Evolutionary conservation across 2,329 filamentous ascomycete genomes (phyloP), one percentile per base, ranked within the genome.

Genomic region (Phoma sp.): DNA sequence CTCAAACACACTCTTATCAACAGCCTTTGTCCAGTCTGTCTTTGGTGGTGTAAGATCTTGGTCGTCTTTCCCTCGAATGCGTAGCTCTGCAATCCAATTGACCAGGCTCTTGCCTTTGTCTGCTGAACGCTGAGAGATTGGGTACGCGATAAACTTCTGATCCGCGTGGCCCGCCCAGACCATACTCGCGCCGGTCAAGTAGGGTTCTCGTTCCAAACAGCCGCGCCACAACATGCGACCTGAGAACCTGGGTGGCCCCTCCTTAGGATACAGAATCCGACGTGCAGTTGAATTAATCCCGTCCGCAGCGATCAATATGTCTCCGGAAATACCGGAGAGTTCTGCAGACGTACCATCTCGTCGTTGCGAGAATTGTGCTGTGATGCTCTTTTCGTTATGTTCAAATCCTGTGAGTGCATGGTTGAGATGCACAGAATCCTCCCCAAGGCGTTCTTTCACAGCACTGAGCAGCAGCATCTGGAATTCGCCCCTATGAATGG

Each of bases 141-240:
- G 78, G 50, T 80, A 80, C 4, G 77, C 77, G 57, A 80, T 79
- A 66, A 79, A 79, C 39, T 79, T 79, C 51, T 79, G 77, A 52
- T 80, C 75, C 1, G 77, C 78, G 49, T 79, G 77, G 4, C 78
- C 78, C 9, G 76, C 75, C 78, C 77, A 79, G 3, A 79, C 72
- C 77, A 79, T 79, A 8, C 68, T 72, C 7, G 74, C 75, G 18
- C 75, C 75, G 0, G 77, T 79, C 9, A 80, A 64, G 54, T 78
- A 79, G 1, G 74, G 73, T 7, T 63, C 55, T 8, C 73, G 71
- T 56, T 78, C 74, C 5, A 76, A 63, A 58, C 77, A 79, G 1
- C 78, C 78, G 14, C 77, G 74, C 76, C 77, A 80, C 2, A 80
- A 69, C 49, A 80, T 78, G n/a, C 77, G 71, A 4, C 78, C 77